Evolutionary conservation across 768 basidiomycete genomes (phyloP), one percentile per base, ranked within the genome.

Genomic region (Hericium erinaceus): DNA sequence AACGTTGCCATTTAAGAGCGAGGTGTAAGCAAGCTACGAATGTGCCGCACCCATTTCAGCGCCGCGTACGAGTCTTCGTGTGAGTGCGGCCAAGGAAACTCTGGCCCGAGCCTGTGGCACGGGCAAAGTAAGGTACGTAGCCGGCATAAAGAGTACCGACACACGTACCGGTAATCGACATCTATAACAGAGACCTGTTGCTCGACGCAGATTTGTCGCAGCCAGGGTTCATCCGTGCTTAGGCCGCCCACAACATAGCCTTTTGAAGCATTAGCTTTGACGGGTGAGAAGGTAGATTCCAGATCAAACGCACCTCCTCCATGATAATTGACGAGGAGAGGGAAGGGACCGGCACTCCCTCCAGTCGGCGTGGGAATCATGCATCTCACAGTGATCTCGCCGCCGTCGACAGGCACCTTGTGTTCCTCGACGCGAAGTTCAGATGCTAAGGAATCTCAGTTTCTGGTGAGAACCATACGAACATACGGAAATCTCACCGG

Each of bases 21-120:
- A 12, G 38, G 40, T 10, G 33, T 33, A 33, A 6, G 4, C 33
- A 10, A 33, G 33, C 33, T 8, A 33, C 7, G 33, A 7, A 33
- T 33, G 33, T 7, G 8, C 18, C 49, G 24, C 39, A 46, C 56
- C 56, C 56, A 57, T 41, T 57, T 51, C 22, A 57, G 22, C 39
- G 38, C 56, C 20, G 39, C 39, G 10, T 40, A 57, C 16, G 46
- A 16, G 22, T 57, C 56, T 33, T 52, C 16, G 22, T 9, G 20
- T 7, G 24, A 24, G 22, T 11, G 6, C 8, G 49, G 22, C 18
- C 26, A 37, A 12, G 49, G 12, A 51, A 18, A 20, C 16, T 46
- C 44, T n/a, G 49, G 28, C 15, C 12, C 28, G 7, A 26, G 28
- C 26, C 24, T 37, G 26, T n/a, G 2, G 7, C 18, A 33, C 3